Base-by-base conservation (phyloP, 2,329 filamentous ascomycete genomes). In the Fusarium sp. region DNA sequence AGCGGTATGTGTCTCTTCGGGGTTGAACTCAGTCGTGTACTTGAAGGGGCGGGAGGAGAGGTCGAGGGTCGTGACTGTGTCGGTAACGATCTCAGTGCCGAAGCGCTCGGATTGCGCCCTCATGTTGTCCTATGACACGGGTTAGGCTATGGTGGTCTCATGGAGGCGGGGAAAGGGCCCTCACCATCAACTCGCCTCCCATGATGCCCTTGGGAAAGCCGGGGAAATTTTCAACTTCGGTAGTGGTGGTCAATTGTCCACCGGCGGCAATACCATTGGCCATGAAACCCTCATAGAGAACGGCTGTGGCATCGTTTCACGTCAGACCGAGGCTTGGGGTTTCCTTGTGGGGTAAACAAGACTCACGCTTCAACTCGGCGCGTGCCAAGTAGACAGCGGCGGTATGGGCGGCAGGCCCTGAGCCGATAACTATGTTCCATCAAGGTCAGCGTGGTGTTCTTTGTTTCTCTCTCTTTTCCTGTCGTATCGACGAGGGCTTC, bases 161-260 rank as follows among this genome's bases (percentile, higher is more conserved):
- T 23, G 15, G 11, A 48, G 36, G 46, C 16, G 39, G n/a, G 31
- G 36, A 48, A 41, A 18, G 37, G 50, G 34, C 15, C 76, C 85
- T 59, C 72, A 90, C 88, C 96, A 99, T 99, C 73, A 99, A 86
- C 78, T 94, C 92, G 60, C 88, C 83, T 73, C 96, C 96, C 83
- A 94, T 92, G 80, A 99, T 94, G 70, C 92, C 93, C 76, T 93
- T 89, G 77, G 93, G 92, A 85, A 98, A 99, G 50, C 96, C 96
- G 28, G 96, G 96, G 83, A 92, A 99, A 88, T 99, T 99, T 87
- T 99, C 96, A 65, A 99, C 91, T 74, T 99, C 97, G 77, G 97
- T 98, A 59, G 96, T 99, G 28, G 97, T 99, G 59, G 97, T 99
- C 74, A 99, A 88, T 87, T 99, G 96, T 62, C 96, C 96, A 74